A percentile compares a stretch with the other conserved stretches of the same genome.
Evolutionary conservation across 169 alveolate genomes (phyloP).

Genomic region (Plasmodium billcollinsi): DNA sequence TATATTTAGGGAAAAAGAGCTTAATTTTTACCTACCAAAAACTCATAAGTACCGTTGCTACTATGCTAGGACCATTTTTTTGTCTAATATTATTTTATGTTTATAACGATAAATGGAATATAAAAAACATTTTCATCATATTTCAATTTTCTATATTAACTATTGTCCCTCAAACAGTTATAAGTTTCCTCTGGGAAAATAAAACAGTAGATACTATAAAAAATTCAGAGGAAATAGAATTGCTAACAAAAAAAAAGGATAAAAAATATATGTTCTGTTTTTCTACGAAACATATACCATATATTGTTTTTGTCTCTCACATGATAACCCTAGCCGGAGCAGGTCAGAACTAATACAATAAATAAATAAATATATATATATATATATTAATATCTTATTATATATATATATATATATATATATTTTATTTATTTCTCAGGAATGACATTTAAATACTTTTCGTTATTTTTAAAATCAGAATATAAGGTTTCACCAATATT

Average conservation of each 20-base stretch:
- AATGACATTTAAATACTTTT: slow-evolving; percentile 68
- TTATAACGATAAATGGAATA: slow-evolving; percentile 68
- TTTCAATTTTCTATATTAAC: slow-evolving; percentile 69
- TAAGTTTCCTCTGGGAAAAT: slow-evolving; percentile 55
- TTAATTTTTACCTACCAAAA: slow-evolving; percentile 59
- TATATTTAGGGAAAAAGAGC: slow-evolving; percentile 45
- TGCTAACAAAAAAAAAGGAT: slow-evolving; percentile 27
- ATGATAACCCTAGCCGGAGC: slow-evolving; percentile 72
- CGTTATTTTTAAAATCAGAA: slow-evolving; percentile 56
- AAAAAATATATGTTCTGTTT: slow-evolving; percentile 16
- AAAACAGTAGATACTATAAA: slow-evolving; percentile 1
- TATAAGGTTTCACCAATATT: slow-evolving; percentile 61
- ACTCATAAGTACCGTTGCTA: slow-evolving; percentile 66
- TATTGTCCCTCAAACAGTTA: slow-evolving; percentile 52
- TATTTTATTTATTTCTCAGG: slow-evolving; percentile 9
- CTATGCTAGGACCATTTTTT: slow-evolving; percentile 71
- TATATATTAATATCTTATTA: neutral
- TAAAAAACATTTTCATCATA: slow-evolving; percentile 50
- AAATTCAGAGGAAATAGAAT: slow-evolving; percentile 28
- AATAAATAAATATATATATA: neutral
- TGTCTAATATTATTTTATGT: slow-evolving; percentile 52
- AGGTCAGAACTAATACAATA: slow-evolving; percentile 7
- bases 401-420: neutral
- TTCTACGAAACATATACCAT: slow-evolving; percentile 52
- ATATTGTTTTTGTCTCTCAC: slow-evolving; percentile 69